A percentile compares a stretch with the other conserved stretches of the same genome.
Evolutionary conservation across 2,329 filamentous ascomycete genomes (phyloP).

Genomic region (Byssoonygena ceratinophila): DNA sequence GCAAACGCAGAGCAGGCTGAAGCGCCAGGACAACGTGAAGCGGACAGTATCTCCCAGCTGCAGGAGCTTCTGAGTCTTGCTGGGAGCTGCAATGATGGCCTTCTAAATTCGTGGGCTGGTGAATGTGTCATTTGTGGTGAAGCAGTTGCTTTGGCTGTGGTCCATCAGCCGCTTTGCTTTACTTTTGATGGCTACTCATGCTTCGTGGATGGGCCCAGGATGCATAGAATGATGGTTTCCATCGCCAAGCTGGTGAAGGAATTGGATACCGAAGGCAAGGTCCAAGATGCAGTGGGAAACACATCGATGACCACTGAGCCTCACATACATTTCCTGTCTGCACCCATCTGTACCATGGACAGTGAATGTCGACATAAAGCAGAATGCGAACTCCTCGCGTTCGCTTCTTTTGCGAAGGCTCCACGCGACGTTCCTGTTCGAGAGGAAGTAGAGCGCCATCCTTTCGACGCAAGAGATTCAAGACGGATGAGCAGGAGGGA

Average conservation of each 20-base stretch:
- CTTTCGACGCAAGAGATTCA: neutral
- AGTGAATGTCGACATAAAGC: conserved; percentile 10
- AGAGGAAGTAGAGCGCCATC: neutral
- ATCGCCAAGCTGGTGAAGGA: conserved; percentile 13
- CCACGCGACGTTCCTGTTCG: neutral
- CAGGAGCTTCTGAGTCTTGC: conserved; percentile 13
- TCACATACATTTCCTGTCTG: conserved; percentile 15
- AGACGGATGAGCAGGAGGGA: neutral
- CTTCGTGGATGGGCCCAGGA: conserved; percentile 12
- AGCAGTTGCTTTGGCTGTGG: conserved; percentile 3
- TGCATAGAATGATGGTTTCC: conserved; percentile 14
- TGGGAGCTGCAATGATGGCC: conserved; percentile 7
- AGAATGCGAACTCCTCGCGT: conserved; percentile 2
- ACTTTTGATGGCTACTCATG: conserved; percentile 13
- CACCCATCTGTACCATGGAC: conserved; percentile 14
- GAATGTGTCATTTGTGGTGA: conserved; percentile 13
- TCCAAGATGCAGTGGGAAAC: conserved; percentile 14
- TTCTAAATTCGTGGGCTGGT: conserved; percentile 13
- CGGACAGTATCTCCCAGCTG: conserved; percentile 5
- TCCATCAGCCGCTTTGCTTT: conserved; percentile 15
- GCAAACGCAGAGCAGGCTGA: neutral
- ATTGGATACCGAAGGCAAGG: conserved; percentile 12
- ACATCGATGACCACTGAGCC: neutral
- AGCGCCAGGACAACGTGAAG: neutral
- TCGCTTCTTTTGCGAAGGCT: neutral